A percentile compares a stretch with the other conserved stretches of the same genome.
Evolutionary conservation across 2,329 filamentous ascomycete species (phyloP).

Genomic region (Aspergillus carbonarius): DNA sequence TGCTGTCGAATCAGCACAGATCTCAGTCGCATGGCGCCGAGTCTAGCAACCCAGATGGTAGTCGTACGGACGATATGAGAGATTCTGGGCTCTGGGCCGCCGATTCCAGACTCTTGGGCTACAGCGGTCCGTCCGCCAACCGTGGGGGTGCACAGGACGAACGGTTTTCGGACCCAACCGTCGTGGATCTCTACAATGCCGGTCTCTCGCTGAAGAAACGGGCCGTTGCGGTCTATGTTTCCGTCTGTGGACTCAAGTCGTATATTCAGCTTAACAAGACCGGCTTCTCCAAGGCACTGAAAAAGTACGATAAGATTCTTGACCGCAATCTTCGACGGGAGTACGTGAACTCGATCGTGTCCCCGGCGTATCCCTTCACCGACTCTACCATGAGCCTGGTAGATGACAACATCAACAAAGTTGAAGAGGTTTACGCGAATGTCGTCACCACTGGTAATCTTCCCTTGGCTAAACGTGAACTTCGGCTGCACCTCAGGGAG

Average conservation of each 20-base stretch:
- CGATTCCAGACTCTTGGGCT: constrained; percentile 19
- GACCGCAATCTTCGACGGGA: constrained; percentile 74
- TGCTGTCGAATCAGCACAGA: constrained; percentile 15
- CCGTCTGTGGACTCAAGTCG: constrained; percentile 91
- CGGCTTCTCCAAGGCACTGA: constrained; percentile 92
- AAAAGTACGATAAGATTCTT: constrained; percentile 97
- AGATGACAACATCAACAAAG: constrained; percentile 67
- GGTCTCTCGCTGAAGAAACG: constrained; percentile 91
- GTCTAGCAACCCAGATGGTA: constrained; percentile 28
- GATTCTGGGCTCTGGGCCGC: constrained; percentile 35
- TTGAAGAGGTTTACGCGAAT: constrained; percentile 78
- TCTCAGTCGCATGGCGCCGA: constrained; percentile 29
- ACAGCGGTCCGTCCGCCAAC: constrained; percentile 17
- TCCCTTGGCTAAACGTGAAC: constrained; percentile 73
- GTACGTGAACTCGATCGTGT: constrained; percentile 74
- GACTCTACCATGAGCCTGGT: constrained; percentile 68
- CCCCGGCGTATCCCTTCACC: constrained; percentile 78
- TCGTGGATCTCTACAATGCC: constrained; percentile 67
- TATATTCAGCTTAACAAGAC: constrained; percentile 96
- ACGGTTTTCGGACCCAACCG: constrained; percentile 71
- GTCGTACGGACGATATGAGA: constrained; percentile 32
- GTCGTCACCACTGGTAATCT: constrained; percentile 81
- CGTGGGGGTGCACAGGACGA: constrained; percentile 57
- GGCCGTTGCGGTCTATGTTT: constrained; percentile 82
- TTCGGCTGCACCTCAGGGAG: constrained; percentile 86